Evolutionary conservation across 208 protist genomes (phyloP), one percentile per base, ranked within the genome.

Genomic region (Trypanosoma brucei): DNA sequence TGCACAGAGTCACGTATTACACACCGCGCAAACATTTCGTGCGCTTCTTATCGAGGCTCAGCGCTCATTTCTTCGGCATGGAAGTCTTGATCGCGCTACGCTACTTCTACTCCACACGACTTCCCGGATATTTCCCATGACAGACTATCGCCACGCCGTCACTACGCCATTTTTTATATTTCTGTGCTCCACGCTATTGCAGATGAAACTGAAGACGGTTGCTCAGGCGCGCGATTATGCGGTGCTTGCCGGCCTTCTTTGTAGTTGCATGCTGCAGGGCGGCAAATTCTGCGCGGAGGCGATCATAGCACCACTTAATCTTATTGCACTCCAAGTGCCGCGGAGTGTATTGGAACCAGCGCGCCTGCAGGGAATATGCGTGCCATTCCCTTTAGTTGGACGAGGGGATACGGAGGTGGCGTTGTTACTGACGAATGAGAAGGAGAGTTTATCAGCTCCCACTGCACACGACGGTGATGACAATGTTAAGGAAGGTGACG

Each of bases 121-220:
- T 30, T 76, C 83, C 34, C 81, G 83, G 38, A 56, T 94, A 4
- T 94, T 91, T 50, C 84, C 88, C 8, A 76, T 77, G 60, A 84
- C 78, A 33, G 84, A 92, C 52, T 88, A 92, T 71, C 88, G 83
- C 6, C 88, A 94, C 68, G 76, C 78, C 44, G 88, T 94, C 9
- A 65, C 76, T 39, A 94, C 84, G 22, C 84, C 84, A 3, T 81
- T 94, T 56, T 56, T 88, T 3, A 48, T 94, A 14, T 88, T 91
- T 55, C 59, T 91, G 35, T 84, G 64, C 67, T 88, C 87, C 7
- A 60, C 78, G 30, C 62, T 91, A 30, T 52, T 83, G 67, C 87
- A 93, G 69, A 78, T 78, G 64, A 64, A 64, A 31, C 75, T 93
- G 11, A 78, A 80, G 54, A 74, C 72, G 13, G 37, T 81, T 39